Evolutionary conservation across 2,329 filamentous ascomycete genomes (phyloP), one percentile per base, ranked within the genome.

Genomic region (Talaromyces sp.): DNA sequence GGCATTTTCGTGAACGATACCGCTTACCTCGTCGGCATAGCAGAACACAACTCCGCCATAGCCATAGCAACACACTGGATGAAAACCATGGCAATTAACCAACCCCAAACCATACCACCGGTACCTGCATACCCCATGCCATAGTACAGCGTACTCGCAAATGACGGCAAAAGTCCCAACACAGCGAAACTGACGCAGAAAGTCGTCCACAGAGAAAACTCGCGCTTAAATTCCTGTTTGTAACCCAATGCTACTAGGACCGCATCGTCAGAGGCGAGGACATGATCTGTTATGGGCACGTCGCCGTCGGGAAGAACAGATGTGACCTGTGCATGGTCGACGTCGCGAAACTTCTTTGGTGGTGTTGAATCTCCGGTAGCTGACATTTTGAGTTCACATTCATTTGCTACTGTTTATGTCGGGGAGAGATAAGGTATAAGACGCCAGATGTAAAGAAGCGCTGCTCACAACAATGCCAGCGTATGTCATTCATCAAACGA

Each of bases 151-250:
- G 89, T 92, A 68, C 85, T 88, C 1, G 89, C 89, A 70, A 92
- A 90, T 67, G 86, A 90, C 0, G 89, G 90, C 59, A 92, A 76
- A 56, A 92, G 75, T 1, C 90, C 90, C 63, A 92, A 79, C 11
- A 92, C 89, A 7, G 90, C 89, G 74, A 92, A 92, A 63, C 85
- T 88, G 47, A 92, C 89, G 69, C 88, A 90, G 73, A 92, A 92
- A 0, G 88, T 90, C 6, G 89, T 90, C 84, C 89, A 92, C 14
- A 91, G 79, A 2, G 84, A 88, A 74, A 92, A 91, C 71, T 92
- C 89, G 71, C 90, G 83, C 77, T 87, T 87, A 78, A 87, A 87
- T 71, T 87, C 85, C 61, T 85, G 83, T 73, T 86, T 87, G 74
- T 86, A 87, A 16, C 80, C 80, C 60, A 82, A 70, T 6, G 79